Base-by-base conservation (phyloP, 495 filamentous ascomycete species). In the Daldinia caldariorum region DNA sequence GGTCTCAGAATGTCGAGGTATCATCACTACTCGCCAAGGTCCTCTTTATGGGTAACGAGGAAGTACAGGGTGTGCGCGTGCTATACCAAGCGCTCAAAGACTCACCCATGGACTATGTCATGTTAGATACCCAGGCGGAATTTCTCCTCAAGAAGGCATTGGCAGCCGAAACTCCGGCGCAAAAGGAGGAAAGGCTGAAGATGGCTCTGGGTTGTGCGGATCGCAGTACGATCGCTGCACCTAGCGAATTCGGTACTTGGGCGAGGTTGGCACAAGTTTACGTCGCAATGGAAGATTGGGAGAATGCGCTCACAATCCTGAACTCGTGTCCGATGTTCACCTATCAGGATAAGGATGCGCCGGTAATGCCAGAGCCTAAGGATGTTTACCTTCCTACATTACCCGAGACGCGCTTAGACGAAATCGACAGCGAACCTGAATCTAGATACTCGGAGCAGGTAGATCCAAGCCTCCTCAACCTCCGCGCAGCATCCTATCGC, bases 241-340 rank as follows among this genome's bases (percentile, higher is more conserved):
- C 95, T 0, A 97, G 93, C 75, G 95, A 99, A 75, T 98, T 98
- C 76, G 92, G 92, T 13, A 98, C 95, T 1, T 99, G 95, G 95
- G 96, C 95, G 56, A 85, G 94, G 61, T 79, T 99, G 57, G 94
- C 94, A 3, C 93, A 97, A 76, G 89, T 98, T 20, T 99, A 98
- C 64, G 89, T 98, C 55, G 85, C 89, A 49, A 83, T 97, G 74
- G 95, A 99, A 78, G 91, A 94, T 77, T 99, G 94, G 92, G 95
- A 97, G 71, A 85, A 89, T 54, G 95, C 96, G 2, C 85, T 99
- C 16, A 88, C 97, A 8, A 99, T 96, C 5, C 84, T 99, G n/a
- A 99, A 99, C 80, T 97, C 94, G 3, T 99, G 96, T 69, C 95
- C 95, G 4, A 99, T 99, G 95, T 99, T 99, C 78, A 98, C 95